Evolutionary conservation across 106 monocot genomes (phyloP).

Genomic region (Platanthera guangdongensis): DNA sequence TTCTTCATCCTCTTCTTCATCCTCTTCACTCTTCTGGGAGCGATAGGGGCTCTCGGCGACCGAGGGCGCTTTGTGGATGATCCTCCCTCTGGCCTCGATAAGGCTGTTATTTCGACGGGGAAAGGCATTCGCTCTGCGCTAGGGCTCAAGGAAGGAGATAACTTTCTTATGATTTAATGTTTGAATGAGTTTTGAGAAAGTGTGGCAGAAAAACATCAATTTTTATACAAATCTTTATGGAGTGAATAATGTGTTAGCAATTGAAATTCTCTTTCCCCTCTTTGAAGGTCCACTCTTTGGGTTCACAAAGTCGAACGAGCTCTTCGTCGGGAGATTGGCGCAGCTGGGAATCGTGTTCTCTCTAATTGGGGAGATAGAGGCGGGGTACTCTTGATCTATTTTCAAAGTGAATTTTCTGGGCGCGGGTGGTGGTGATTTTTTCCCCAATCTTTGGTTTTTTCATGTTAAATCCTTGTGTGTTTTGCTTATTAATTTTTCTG

Average conservation of each 20-base stretch:
- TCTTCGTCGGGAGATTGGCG: conserved; percentile 87
- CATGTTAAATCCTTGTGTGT: no score
- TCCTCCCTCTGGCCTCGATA: conserved; percentile 52
- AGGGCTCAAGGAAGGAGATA: conserved; percentile 84
- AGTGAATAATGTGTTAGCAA: neutral
- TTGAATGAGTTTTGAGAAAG: no score
- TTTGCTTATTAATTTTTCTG: no score
- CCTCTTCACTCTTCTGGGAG: conserved; percentile 96
- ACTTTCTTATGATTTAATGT: neutral
- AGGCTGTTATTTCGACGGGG: conserved; percentile 88
- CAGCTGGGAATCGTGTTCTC: conserved; percentile 93
- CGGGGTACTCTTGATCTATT: no score
- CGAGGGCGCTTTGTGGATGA: conserved; percentile 77
- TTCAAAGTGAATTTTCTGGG: no score
- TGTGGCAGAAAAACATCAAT: no score
- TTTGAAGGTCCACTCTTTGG: conserved; percentile 76
- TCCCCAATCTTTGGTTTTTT: no score
- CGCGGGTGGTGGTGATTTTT: no score
- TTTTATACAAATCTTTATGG: no score
- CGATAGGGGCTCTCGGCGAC: conserved; percentile 95
- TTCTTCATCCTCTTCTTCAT: conserved; percentile 99
- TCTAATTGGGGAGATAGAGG: conserved; percentile 60
- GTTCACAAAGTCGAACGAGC: conserved; percentile 96
- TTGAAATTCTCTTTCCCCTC: neutral
- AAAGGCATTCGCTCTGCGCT: conserved; percentile 67